These are phyloP conservation scores for Rhododendron mucronatum DNA, from an alignment of 148 eudicot genomes.

Conservation along the genomic window DNA sequence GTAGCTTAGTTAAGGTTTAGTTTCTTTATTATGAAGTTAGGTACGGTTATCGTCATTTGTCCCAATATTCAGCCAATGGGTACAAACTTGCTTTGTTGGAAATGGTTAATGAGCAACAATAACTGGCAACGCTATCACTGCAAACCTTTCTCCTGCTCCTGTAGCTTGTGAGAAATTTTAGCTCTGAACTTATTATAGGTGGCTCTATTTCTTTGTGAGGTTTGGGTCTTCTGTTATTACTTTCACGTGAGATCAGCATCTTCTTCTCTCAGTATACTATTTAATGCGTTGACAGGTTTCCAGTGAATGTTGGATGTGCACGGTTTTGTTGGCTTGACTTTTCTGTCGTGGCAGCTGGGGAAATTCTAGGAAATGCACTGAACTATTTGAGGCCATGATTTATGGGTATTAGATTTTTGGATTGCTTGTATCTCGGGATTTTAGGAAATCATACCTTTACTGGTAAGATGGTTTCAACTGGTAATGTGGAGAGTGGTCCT, in stretches of 20 bases:
- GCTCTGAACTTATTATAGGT: background rate
- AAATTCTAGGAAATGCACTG: background rate
- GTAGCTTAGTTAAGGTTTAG: background rate
- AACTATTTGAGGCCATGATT: background rate
- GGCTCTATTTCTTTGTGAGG: background rate
- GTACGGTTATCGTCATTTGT: background rate
- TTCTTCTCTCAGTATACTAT: background rate
- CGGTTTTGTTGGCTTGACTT: background rate
- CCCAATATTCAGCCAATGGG: background rate
- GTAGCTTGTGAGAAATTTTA: background rate
- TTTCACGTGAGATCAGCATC: background rate
- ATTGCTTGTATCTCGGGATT: conserved; percentile 8
- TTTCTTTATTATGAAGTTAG: background rate
- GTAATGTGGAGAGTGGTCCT: background rate
- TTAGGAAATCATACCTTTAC: conserved; percentile 7
- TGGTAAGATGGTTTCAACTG: background rate
- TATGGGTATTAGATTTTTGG: conserved; percentile 7
- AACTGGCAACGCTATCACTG: background rate
- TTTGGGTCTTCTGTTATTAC: background rate
- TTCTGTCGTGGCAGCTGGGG: background rate
- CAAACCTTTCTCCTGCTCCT: background rate
- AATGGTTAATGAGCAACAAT: background rate
- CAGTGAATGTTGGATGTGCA: background rate
- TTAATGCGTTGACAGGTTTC: background rate
- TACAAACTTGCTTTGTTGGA: background rate